Evolutionary conservation across 2,329 filamentous ascomycete genomes (phyloP).

Genomic region (Xylariaceae sp.): DNA sequence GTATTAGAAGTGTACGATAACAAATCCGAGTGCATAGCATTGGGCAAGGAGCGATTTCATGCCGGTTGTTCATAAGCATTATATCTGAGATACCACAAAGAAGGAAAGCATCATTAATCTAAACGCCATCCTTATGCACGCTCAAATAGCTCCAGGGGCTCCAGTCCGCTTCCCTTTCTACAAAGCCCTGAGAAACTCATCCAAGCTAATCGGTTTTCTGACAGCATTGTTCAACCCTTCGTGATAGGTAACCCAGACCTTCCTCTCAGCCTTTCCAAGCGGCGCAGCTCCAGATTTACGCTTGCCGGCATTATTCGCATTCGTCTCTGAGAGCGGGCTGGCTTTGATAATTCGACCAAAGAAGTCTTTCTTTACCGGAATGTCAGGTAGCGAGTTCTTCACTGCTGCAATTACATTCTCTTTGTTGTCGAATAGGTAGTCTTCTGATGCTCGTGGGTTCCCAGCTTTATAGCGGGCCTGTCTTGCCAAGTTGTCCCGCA

Average conservation of each 20-base stretch:
- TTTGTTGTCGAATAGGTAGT: conserved; percentile 35
- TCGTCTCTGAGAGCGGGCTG: conserved; percentile 33
- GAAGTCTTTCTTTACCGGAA: conserved; percentile 38
- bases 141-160: conserved; percentile 7
- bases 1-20: too few species aligned
- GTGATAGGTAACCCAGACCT: conserved; percentile 71
- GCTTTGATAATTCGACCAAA: conserved; percentile 37
- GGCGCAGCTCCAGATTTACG: conserved; percentile 26
- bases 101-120: conserved; percentile 2
- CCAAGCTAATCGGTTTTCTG: conserved; percentile 66
- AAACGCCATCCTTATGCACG: conserved; percentile 19
- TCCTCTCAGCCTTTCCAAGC: conserved; percentile 41
- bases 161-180: conserved; percentile 25
- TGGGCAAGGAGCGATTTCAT: too few species aligned
- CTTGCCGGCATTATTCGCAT: conserved; percentile 30
- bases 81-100: conserved; percentile 8
- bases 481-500: conserved; percentile 62
- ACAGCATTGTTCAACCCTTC: conserved; percentile 79
- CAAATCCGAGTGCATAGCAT: too few species aligned
- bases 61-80: background rate
- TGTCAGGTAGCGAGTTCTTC: conserved; percentile 19
- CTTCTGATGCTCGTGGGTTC: conserved; percentile 27
- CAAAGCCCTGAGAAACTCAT: conserved; percentile 61
- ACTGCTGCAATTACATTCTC: conserved; percentile 32
- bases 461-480: conserved; percentile 62